A percentile compares a stretch with the other conserved stretches of the same genome.
Conservation (phyloP, 805 yeast species). For the Wickerhamiella azymoides region DNA sequence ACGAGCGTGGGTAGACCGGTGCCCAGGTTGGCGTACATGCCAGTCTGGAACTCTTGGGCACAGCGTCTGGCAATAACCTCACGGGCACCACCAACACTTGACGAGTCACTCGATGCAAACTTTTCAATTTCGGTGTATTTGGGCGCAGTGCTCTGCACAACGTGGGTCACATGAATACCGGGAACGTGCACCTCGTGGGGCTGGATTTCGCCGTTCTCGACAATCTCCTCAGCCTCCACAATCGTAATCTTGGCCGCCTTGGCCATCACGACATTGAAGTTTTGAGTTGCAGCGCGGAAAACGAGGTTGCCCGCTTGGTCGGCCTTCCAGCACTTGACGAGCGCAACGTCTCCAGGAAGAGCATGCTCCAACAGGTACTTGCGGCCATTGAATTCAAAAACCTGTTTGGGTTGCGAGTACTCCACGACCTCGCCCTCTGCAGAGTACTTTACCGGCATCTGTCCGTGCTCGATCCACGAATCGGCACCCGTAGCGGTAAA, state of each 20-base stretch:
- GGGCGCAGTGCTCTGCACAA: constrained; percentile 31
- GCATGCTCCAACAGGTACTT: constrained; percentile 33
- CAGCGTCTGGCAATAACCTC: constrained; percentile 30
- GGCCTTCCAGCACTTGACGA: constrained; percentile 35
- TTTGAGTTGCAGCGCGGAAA: constrained; percentile 34
- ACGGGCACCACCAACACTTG: constrained; percentile 18
- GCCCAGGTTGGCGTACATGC: constrained; percentile 34
- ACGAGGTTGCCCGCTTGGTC: constrained; percentile 37
- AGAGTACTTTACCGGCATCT: constrained; percentile 32
- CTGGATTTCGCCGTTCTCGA: constrained; percentile 31
- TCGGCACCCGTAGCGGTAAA: constrained; percentile 38
- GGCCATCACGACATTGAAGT: constrained; percentile 35
- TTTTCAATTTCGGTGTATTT: constrained; percentile 22
- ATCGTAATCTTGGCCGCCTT: constrained; percentile 34
- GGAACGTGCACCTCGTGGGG: constrained; percentile 37
- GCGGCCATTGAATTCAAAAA: constrained; percentile 31
- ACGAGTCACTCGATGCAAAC: background rate
- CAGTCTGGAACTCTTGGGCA: constrained; percentile 33
- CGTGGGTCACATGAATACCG: constrained; percentile 31
- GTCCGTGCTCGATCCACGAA: constrained; percentile 39
- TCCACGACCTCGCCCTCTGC: constrained; percentile 27
- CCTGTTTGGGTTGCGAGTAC: constrained; percentile 30
- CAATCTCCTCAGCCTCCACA: constrained; percentile 39
- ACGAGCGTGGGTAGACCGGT: constrained; percentile 40
- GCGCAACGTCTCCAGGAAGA: constrained; percentile 35